Conservation (phyloP, 2,329 filamentous ascomycete species). For the Leptosphaerulina australis region DNA sequence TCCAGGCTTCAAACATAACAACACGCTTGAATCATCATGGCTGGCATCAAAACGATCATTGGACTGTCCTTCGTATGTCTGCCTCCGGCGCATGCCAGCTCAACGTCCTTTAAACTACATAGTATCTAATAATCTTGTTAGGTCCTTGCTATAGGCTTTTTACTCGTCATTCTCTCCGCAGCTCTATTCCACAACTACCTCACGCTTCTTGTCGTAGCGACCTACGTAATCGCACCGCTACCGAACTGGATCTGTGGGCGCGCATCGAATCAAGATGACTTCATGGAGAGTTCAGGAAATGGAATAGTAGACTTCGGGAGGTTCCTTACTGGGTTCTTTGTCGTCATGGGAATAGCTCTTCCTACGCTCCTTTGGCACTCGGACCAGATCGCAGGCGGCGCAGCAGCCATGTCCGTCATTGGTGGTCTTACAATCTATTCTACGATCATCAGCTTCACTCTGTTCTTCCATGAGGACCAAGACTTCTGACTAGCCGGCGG, state of each 20-base stretch:
- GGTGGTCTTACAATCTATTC: conserved; percentile 95
- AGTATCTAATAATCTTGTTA: conserved; percentile 41
- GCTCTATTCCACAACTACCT: conserved; percentile 95
- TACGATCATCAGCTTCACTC: conserved; percentile 95
- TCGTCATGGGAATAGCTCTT: conserved; percentile 95
- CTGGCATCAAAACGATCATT: conserved; percentile 98
- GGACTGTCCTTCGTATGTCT: conserved; percentile 87
- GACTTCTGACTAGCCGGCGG: conserved; percentile 71
- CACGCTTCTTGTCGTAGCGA: conserved; percentile 91
- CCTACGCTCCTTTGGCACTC: conserved; percentile 88
- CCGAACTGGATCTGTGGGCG: conserved; percentile 96
- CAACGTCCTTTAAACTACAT: conserved; percentile 1
- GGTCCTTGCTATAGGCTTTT: conserved; percentile 96
- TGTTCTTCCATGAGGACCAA: conserved; percentile 98
- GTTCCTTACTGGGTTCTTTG: conserved; percentile 93
- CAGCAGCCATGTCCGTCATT: conserved; percentile 93
- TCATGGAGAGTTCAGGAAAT: conserved; percentile 82
- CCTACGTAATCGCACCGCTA: conserved; percentile 89
- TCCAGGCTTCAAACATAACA: not conserved
- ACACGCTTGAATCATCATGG: conserved; percentile 60
- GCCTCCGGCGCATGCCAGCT: conserved; percentile 25
- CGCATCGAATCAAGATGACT: conserved; percentile 92
- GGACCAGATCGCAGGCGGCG: conserved; percentile 77
- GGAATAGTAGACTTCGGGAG: conserved; percentile 90
- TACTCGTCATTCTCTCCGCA: conserved; percentile 97